phyloP scores from a whole-genome alignment of 768 basidiomycete species.

The Mycena chlorophos region DNA sequence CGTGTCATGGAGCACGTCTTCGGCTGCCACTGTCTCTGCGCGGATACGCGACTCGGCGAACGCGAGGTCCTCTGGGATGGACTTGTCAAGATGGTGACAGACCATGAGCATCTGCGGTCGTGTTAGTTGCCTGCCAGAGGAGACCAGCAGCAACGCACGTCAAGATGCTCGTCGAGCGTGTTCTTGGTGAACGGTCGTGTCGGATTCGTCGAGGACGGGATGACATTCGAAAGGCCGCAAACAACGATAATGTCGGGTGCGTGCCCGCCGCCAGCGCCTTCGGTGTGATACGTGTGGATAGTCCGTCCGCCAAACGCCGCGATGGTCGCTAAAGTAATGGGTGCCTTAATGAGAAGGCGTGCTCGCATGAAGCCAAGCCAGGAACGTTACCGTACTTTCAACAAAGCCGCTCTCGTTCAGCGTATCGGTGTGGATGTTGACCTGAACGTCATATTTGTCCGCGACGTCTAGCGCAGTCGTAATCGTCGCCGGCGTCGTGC shows the following conservation, averaged over 20 bases:
- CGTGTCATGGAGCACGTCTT: conserved; percentile 89
- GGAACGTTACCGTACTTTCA: conserved; percentile 58
- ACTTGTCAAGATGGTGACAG: conserved; percentile 93
- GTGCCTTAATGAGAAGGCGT: conserved; percentile 1
- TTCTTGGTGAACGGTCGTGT: conserved; percentile 90
- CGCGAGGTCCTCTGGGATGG: conserved; percentile 89
- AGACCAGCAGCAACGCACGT: conserved; percentile 52
- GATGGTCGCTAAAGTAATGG: conserved; percentile 78
- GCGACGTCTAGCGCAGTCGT: conserved; percentile 73
- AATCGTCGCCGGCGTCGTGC: conserved; percentile 83
- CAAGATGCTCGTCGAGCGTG: conserved; percentile 95
- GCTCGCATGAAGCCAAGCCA: background rate
- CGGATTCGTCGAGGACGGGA: conserved; percentile 96
- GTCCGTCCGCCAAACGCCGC: conserved; percentile 86
- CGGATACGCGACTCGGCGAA: conserved; percentile 98
- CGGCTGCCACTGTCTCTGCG: conserved; percentile 94
- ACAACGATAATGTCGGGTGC: conserved; percentile 99
- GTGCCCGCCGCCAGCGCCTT: conserved; percentile 96
- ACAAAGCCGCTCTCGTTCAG: conserved; percentile 97
- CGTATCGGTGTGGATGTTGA: conserved; percentile 97
- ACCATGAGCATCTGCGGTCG: conserved; percentile 94
- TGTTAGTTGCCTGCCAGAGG: background rate
- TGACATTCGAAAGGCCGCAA: conserved; percentile 82
- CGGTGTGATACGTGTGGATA: conserved; percentile 96
- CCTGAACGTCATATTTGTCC: conserved; percentile 93